Evolutionary conservation across 306 rosid species (phyloP).

Genomic region (Inga oerstediana): DNA sequence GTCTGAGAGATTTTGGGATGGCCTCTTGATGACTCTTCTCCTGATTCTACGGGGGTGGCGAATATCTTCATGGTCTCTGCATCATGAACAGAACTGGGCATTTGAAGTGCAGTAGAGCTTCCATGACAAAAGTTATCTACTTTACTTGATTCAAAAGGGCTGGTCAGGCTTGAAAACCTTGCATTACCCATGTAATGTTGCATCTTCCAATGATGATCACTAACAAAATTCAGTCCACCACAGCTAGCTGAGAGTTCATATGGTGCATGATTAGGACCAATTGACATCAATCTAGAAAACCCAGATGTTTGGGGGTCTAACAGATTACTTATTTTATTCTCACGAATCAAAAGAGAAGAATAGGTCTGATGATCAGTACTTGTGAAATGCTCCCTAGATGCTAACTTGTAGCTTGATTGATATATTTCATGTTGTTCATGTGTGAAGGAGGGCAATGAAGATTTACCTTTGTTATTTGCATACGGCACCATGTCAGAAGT

Average conservation of each 20-base stretch:
- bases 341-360: constrained; percentile 51
- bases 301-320: constrained; percentile 44
- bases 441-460: constrained; percentile 40
- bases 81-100: constrained; percentile 52
- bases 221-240: constrained; percentile 35
- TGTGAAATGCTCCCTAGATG: constrained; percentile 44
- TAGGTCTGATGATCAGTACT: constrained; percentile 36
- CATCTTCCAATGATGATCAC: constrained; percentile 47
- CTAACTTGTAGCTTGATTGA: constrained; percentile 44
- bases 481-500: constrained; percentile 45
- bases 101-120: constrained; percentile 41
- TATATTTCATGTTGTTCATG: constrained; percentile 38
- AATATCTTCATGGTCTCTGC: constrained; percentile 52
- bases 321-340: constrained; percentile 49
- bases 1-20: constrained; percentile 57
- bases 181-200: constrained; percentile 40
- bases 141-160: constrained; percentile 38
- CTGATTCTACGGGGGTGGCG: constrained; percentile 49
- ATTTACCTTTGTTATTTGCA: constrained; percentile 42
- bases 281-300: constrained; percentile 44
- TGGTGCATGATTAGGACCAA: constrained; percentile 41
- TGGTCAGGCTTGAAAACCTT: constrained; percentile 42
- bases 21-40: constrained; percentile 55
- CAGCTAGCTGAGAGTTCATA: constrained; percentile 44
- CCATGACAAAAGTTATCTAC: constrained; percentile 38